Base-by-base conservation (phyloP, 495 filamentous ascomycete genomes). In the Aspergillus funiculosus region DNA sequence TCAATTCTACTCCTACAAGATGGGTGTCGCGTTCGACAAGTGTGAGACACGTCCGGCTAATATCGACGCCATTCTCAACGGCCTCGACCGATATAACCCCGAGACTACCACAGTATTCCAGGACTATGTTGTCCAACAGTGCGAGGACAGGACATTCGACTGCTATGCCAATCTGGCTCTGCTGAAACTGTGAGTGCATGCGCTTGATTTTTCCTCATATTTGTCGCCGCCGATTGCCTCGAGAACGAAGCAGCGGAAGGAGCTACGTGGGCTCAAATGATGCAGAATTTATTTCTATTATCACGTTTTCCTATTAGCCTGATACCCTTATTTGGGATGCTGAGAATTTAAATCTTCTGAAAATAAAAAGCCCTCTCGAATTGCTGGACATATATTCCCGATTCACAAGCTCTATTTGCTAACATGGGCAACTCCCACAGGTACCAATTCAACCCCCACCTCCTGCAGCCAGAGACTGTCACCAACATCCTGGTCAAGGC, bases 261-360 rank as follows among this genome's bases (percentile, higher is more conserved):
- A 8, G 27, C 1, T 15, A 24, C 11, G 18, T 20, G 35, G 36
- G 44, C 51, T 67, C 57, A 18, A 53, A 48, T 68, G 85, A 94
- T 87, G 87, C 85, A 76, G 60, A 66, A 78, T 59, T 43, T 69
- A 58, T 59, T 58, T 54, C 77, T 52, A 58, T 61, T 54, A 57
- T 59, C 82, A 92, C 89, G 91, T 96, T 95, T n/a, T 95, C 87
- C 88, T 95, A 96, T 95, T 95, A 95, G n/a, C 80, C 89, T 86
- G 88, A 94, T 59, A 56, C 55, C 57, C 59, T 39, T 51, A 51
- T 35, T 50, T 35, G 57, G 63, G 51, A 56, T 66, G 65, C 62
- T 62, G 64, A 65, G 58, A 52, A 54, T 53, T 55, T 50, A 47
- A 47, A 57, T 56, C 54, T 60, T 50, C 60, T 62, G 59, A 68